Percentiles rank a stretch among this genome's conserved stretches.
These are phyloP conservation scores for Xylogone sp. DNA, from an alignment of 2,329 filamentous ascomycete genomes.

Conservation along the genomic window DNA sequence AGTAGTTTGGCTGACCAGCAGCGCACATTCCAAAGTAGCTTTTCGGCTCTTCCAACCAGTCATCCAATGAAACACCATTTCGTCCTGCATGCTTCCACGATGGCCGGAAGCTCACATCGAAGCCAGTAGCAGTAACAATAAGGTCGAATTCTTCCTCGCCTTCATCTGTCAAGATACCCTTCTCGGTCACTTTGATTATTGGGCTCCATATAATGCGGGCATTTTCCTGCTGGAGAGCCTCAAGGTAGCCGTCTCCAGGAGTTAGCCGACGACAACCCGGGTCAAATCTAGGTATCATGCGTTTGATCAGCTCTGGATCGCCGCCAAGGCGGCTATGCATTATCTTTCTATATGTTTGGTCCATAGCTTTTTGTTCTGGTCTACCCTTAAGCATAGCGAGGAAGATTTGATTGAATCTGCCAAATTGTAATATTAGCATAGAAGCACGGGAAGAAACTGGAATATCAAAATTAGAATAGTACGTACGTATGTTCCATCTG, in stretches of 20 bases:
- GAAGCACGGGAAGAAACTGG: too few relatives aligned
- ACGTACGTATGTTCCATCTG: constrained; percentile 26
- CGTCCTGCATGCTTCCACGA: constrained; percentile 19
- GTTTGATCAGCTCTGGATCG: too few relatives aligned
- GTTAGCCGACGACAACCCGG: constrained; percentile 40
- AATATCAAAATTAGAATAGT: constrained; percentile 6
- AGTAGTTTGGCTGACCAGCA: constrained; percentile 6
- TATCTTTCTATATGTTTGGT: too few relatives aligned
- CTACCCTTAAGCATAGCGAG: too few relatives aligned
- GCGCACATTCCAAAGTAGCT: constrained; percentile 24
- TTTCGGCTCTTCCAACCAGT: constrained; percentile 16
- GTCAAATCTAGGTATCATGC: constrained; percentile 35
- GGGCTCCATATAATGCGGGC: constrained; percentile 32
- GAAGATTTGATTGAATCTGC: too few relatives aligned
- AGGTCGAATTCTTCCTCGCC: constrained; percentile 31
- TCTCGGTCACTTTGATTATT: constrained; percentile 44
- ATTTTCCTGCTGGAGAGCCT: constrained; percentile 30
- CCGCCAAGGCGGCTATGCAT: too few relatives aligned
- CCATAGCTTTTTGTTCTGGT: too few relatives aligned
- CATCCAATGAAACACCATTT: constrained; percentile 13
- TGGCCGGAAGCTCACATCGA: constrained; percentile 20
- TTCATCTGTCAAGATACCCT: constrained; percentile 24
- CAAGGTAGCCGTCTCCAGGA: constrained; percentile 37
- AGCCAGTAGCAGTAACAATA: constrained; percentile 27
- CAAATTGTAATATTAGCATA: too few relatives aligned